Evolutionary conservation across 2,329 filamentous ascomycete genomes (phyloP).

Genomic region (Emergomyces africanus): DNA sequence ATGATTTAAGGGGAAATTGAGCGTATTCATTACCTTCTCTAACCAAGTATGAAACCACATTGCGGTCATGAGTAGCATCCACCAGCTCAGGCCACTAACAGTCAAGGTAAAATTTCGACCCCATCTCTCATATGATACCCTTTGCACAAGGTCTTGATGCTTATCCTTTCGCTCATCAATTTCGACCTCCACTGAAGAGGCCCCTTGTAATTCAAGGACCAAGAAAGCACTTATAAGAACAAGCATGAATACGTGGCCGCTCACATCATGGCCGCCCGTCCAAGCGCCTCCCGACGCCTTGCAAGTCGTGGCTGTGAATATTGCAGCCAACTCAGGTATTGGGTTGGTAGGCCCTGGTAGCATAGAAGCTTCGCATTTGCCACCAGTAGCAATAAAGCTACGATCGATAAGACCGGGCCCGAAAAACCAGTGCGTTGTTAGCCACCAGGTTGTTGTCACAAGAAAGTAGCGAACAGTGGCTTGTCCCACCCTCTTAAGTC

Average conservation of each 20-base stretch:
- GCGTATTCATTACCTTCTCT: slow-evolving; percentile 58
- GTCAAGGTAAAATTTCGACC: slow-evolving; percentile 36
- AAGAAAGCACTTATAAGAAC: slow-evolving; percentile 73
- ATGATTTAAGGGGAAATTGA: slow-evolving; percentile 13
- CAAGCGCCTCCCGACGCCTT: slow-evolving; percentile 71
- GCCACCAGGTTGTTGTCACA: slow-evolving; percentile 67
- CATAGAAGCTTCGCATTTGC: slow-evolving; percentile 55
- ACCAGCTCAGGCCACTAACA: slow-evolving; percentile 62
- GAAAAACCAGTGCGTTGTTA: slow-evolving; percentile 95
- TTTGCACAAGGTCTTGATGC: slow-evolving; percentile 23
- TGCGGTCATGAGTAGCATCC: slow-evolving; percentile 98
- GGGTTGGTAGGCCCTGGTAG: background rate
- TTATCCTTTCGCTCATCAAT: slow-evolving; percentile 30
- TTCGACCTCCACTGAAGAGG: slow-evolving; percentile 54
- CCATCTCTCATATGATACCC: slow-evolving; percentile 42
- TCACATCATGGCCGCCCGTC: slow-evolving; percentile 93
- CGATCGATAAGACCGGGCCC: slow-evolving; percentile 83
- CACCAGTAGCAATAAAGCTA: slow-evolving; percentile 77
- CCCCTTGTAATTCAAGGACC: slow-evolving; percentile 63
- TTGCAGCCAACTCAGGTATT: slow-evolving; percentile 32
- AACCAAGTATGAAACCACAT: slow-evolving; percentile 99
- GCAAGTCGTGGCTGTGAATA: slow-evolving; percentile 66
- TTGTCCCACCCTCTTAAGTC: slow-evolving; percentile 38
- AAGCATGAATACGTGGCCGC: slow-evolving; percentile 86
- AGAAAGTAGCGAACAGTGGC: slow-evolving; percentile 56